Evolutionary conservation across 106 monocot genomes (phyloP).

Genomic region (Acorus calamus): DNA sequence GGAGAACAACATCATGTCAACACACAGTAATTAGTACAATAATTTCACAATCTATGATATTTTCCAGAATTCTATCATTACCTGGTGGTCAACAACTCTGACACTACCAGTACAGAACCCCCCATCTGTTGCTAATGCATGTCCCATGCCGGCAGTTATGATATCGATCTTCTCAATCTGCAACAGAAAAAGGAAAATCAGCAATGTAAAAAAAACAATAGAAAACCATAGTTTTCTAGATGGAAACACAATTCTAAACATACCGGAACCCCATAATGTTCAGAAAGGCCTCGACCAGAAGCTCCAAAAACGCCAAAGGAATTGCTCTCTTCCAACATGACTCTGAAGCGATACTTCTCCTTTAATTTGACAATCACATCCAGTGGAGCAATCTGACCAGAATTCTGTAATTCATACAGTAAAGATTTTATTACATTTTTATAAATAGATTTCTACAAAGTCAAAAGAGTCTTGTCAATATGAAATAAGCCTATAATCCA

Average conservation of each 20-base stretch:
- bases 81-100: slow-evolving; percentile 96
- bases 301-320: slow-evolving; percentile 90
- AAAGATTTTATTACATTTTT: neutral
- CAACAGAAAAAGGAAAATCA: slow-evolving; percentile 1
- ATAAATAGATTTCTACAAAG: neutral
- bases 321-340: slow-evolving; percentile 73
- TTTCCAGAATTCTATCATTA: slow-evolving; percentile 7
- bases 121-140: slow-evolving; percentile 92
- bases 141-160: slow-evolving; percentile 93
- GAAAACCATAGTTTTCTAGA: too few relatives aligned
- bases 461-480: neutral
- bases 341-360: slow-evolving; percentile 80
- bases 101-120: slow-evolving; percentile 94
- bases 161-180: slow-evolving; percentile 96
- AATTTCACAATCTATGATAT: neutral
- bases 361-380: slow-evolving; percentile 79
- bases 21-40: neutral
- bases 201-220: too few relatives aligned
- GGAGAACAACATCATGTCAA: neutral
- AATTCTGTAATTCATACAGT: slow-evolving; percentile 49
- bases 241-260: neutral
- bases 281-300: slow-evolving; percentile 84
- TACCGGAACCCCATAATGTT: slow-evolving; percentile 60
- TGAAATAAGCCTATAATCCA: neutral
- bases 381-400: slow-evolving; percentile 90